phyloP scores from a whole-genome alignment of 192 early-diverging fungal genomes.

The Paraglomus occultum region DNA sequence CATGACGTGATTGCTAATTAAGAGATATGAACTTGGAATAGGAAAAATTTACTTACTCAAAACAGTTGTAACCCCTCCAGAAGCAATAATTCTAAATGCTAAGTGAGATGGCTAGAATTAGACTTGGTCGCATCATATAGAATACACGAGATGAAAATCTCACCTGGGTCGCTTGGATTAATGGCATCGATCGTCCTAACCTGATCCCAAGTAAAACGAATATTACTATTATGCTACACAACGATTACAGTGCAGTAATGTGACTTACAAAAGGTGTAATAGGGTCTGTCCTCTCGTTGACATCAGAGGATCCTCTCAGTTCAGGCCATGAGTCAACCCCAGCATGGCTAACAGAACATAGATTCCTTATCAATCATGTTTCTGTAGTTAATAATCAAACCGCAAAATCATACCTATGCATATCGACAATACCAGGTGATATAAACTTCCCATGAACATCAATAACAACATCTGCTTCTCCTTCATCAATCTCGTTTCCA shows the following conservation, averaged over 20 bases:
- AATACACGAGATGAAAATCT: slow-evolving; percentile 14
- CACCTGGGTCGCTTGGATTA: slow-evolving; percentile 60
- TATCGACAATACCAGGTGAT: slow-evolving; percentile 80
- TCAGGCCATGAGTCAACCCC: slow-evolving; percentile 66
- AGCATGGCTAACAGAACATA: slow-evolving; percentile 47
- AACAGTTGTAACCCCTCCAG: slow-evolving; percentile 75
- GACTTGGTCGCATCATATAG: slow-evolving; percentile 5
- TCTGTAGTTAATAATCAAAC: too few relatives aligned
- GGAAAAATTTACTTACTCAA: slow-evolving; percentile 26
- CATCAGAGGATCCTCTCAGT: slow-evolving; percentile 52
- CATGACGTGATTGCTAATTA: background rate
- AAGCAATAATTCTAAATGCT: slow-evolving; percentile 54
- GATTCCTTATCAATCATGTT: too few relatives aligned
- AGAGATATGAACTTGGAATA: background rate
- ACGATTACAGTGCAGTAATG: too few relatives aligned
- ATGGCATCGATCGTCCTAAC: slow-evolving; percentile 67
- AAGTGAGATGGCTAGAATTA: too few relatives aligned
- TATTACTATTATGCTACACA: too few relatives aligned
- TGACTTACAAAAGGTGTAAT: slow-evolving; percentile 51
- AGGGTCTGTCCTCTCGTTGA: slow-evolving; percentile 64
- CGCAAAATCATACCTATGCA: slow-evolving; percentile 50
- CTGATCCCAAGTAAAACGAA: too few relatives aligned
- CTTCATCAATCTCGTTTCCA: slow-evolving; percentile 28
- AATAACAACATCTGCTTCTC: slow-evolving; percentile 44
- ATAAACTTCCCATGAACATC: slow-evolving; percentile 65